These are phyloP conservation scores for Aspergillus sclerotiicarbonarius DNA, from an alignment of 495 filamentous ascomycete species.

Conservation along the genomic window DNA sequence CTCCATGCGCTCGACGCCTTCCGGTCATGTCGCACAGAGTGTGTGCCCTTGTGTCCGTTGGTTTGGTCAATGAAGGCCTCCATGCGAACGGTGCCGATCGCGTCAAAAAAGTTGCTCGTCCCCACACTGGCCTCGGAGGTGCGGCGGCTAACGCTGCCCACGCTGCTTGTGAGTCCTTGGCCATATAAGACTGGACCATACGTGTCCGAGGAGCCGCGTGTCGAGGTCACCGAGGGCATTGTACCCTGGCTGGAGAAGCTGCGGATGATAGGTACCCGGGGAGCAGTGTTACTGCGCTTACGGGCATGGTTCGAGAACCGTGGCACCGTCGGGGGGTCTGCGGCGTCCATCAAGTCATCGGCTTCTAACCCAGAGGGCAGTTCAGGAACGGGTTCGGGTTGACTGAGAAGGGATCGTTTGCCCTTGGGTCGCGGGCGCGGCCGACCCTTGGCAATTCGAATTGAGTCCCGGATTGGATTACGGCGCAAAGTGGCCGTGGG, in stretches of 20 bases:
- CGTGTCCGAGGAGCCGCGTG: conserved; percentile 60
- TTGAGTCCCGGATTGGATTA: conserved; percentile 81
- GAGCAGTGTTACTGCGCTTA: conserved; percentile 81
- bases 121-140: conserved; percentile 45
- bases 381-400: conserved; percentile 35
- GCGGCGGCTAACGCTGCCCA: conserved; percentile 40
- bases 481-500: conserved; percentile 49
- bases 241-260: conserved; percentile 68
- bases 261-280: conserved; percentile 68
- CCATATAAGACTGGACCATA: conserved; percentile 31
- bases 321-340: conserved; percentile 78
- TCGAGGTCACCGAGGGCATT: conserved; percentile 39
- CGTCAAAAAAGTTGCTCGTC: conserved; percentile 52
- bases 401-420: conserved; percentile 38
- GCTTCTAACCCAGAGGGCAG: conserved; percentile 24
- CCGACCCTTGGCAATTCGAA: conserved; percentile 82
- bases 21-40: conserved; percentile 25
- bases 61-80: conserved; percentile 72
- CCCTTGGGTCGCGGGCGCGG: conserved; percentile 50
- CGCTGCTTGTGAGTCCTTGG: conserved; percentile 34
- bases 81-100: conserved; percentile 92
- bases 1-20: conserved; percentile 42
- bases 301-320: conserved; percentile 73
- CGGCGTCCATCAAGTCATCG: conserved; percentile 42
- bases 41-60: conserved; percentile 26